These are phyloP conservation scores for Cornus florida DNA, from an alignment of 148 eudicot species.

Conservation along the genomic window DNA sequence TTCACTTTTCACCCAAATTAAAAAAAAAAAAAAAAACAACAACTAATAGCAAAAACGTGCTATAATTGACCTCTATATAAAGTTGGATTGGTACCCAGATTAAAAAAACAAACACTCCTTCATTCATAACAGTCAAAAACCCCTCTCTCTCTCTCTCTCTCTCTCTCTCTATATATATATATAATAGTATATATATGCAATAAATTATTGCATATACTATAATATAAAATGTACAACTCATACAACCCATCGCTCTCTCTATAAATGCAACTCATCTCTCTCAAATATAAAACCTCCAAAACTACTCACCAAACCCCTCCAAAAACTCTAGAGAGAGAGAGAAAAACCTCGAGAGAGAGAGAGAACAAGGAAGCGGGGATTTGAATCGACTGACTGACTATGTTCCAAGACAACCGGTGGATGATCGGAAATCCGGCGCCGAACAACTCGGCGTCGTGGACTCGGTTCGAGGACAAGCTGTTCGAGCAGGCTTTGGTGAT, in stretches of 20 bases:
- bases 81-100: background rate
- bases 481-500: constrained; percentile 47
- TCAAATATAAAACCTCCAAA: background rate
- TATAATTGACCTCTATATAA: background rate
- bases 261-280: background rate
- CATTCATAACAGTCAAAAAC: background rate
- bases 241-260: background rate
- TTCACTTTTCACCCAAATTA: background rate
- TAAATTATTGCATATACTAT: no score
- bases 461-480: constrained; percentile 44
- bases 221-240: no score
- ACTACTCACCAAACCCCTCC: constrained; percentile 17
- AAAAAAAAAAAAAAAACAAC: background rate
- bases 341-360: background rate
- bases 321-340: background rate
- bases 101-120: background rate
- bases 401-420: constrained; percentile 4
- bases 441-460: constrained; percentile 28
- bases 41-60: constrained; percentile 3
- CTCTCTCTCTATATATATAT: background rate
- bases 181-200: no score
- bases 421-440: constrained; percentile 8
- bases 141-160: background rate
- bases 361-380: background rate
- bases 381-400: background rate